Evolutionary conservation across 306 rosid genomes (phyloP), one percentile per base, ranked within the genome.

Genomic region (Benincasa hispida): DNA sequence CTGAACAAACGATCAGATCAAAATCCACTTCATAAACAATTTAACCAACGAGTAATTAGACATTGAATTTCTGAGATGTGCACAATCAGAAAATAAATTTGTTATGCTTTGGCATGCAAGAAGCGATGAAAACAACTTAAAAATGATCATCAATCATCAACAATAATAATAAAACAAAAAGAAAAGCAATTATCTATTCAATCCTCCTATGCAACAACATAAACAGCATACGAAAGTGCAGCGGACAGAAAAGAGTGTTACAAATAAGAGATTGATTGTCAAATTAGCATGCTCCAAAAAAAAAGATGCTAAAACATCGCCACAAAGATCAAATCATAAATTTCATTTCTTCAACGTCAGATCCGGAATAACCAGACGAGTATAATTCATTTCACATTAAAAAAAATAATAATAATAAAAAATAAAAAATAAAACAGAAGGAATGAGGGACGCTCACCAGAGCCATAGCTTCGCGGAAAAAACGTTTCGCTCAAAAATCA

Each of bases 391-490:
- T 48, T 13, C 18, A 0, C 2, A n/a, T n/a, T 4, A 15, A 68
- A 7, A 68, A 42, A 13, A 42, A 14, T 41, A 25, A 2, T 22
- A 15, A 4, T 12, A 12, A 42, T 18, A 68, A 0, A 7, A 1
- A 4, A 68, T 8, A 13, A 70, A 70, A 47, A 3, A 47, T 7
- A 0, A 18, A 35, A 5, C 13, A 18, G 22, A 30, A 68, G 35
- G 45, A 27, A 14, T 18, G 45, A 48, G 7, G 60, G 1, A n/a
- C 4, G 84, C 96, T 83, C 82, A 87, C 93, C 89, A 92, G 87
- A 81, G 91, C 89, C 97, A 92, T 92, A 80, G 88, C 90, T 89
- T 81, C 59, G n/a, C 54, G 79, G 81, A 83, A 81, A 39, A 82
- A 79, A 77, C 63, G 84, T 32, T 78, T 80, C 63, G 77, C 89